A percentile compares a stretch with the other conserved stretches of the same genome.
These are phyloP conservation scores for Diaporthe sp. DNA, from an alignment of 2,329 filamentous ascomycete species.

Conservation along the genomic window DNA sequence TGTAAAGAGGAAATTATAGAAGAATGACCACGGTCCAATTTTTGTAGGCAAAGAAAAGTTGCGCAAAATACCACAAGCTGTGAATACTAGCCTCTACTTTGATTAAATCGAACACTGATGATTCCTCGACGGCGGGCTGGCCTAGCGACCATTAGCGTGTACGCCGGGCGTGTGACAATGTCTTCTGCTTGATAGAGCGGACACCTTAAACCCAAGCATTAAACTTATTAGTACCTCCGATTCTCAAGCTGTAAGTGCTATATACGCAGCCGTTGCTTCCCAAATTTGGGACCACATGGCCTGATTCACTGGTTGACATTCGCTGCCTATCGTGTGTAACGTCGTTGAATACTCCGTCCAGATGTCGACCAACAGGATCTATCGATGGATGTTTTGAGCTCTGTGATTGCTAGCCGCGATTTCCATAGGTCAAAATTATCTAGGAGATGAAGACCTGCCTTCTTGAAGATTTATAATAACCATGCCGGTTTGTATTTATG, in stretches of 20 bases:
- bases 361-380: not conserved
- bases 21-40: not conserved
- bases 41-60: not conserved
- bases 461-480: not conserved
- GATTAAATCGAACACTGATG: not conserved
- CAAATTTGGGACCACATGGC: not conserved
- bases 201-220: too few relatives aligned
- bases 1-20: too few relatives aligned
- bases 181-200: too few relatives aligned
- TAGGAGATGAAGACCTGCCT: not conserved
- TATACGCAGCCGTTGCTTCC: not conserved
- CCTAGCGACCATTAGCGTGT: not conserved
- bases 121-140: not conserved
- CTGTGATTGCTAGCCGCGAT: not conserved
- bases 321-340: too few relatives aligned
- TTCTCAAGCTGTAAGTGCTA: not conserved
- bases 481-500: not conserved
- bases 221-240: too few relatives aligned
- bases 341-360: too few relatives aligned
- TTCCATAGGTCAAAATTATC: not conserved
- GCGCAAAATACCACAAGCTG: too few relatives aligned
- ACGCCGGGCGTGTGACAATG: not conserved
- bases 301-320: not conserved
- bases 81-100: not conserved
- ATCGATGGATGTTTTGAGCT: accelerated